Evolutionary conservation across 352 stramenopile species (phyloP).

Genomic region (Globisporangium polare): DNA sequence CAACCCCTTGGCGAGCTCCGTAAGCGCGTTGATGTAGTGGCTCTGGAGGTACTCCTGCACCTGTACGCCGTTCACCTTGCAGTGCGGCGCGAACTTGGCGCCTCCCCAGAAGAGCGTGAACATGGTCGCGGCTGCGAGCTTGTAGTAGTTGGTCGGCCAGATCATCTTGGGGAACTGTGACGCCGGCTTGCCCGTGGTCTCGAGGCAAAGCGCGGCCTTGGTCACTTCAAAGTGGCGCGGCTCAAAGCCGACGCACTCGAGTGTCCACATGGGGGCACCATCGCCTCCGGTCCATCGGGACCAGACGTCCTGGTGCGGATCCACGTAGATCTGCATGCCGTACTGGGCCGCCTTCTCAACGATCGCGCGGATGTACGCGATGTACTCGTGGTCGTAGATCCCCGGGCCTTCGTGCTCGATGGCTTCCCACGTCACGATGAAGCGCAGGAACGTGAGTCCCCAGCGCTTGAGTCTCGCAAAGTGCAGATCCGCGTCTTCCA

Average conservation of each 20-base stretch:
- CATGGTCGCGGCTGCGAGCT: slow-evolving; percentile 88
- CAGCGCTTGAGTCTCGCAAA: slow-evolving; percentile 76
- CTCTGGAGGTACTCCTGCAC: slow-evolving; percentile 88
- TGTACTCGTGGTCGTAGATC: slow-evolving; percentile 80
- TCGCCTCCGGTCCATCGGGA: slow-evolving; percentile 89
- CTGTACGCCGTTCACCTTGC: slow-evolving; percentile 57
- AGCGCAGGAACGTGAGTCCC: slow-evolving; percentile 78
- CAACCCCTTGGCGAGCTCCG: slow-evolving; percentile 54
- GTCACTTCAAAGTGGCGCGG: slow-evolving; percentile 68
- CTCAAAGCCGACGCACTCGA: slow-evolving; percentile 76
- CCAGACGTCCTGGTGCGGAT: slow-evolving; percentile 92
- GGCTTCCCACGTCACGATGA: slow-evolving; percentile 90
- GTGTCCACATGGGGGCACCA: slow-evolving; percentile 87
- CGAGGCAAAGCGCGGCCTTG: slow-evolving; percentile 69
- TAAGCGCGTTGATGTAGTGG: slow-evolving; percentile 81
- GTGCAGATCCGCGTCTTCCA: slow-evolving; percentile 77
- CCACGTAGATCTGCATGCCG: slow-evolving; percentile 78
- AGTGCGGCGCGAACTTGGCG: slow-evolving; percentile 57
- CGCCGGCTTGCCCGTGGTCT: slow-evolving; percentile 41
- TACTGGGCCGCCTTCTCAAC: slow-evolving; percentile 57
- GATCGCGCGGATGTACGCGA: slow-evolving; percentile 68
- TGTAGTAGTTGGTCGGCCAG: slow-evolving; percentile 92
- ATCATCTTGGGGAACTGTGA: slow-evolving; percentile 86
- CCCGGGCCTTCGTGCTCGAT: slow-evolving; percentile 85
- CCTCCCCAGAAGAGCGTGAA: slow-evolving; percentile 91